Evolutionary conservation across 1,284 basidiomycete species (phyloP), one percentile per base, ranked within the genome.

Genomic region (Apiotrichum mycotoxinovorans): DNA sequence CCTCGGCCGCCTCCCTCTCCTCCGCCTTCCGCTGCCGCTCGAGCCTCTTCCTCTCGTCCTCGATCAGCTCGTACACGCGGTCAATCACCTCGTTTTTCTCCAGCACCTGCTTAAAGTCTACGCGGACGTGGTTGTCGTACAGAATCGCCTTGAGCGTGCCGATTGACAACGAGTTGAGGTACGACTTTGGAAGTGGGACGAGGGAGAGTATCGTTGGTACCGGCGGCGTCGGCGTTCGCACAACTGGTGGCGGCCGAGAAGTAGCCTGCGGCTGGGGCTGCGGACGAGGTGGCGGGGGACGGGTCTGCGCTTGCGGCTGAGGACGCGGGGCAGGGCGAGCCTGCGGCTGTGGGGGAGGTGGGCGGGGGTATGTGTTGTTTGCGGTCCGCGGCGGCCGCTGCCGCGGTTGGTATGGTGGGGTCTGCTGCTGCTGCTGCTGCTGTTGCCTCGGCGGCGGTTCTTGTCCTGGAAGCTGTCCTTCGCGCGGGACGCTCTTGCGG

Each of bases 131-230:
- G 62, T 77, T 77, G 54, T 84, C 83, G 69, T 84, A 88, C 25
- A 92, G 75, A n/a, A 91, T 82, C 5, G 81, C 81, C 71, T 91
- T 91, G 51, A 92, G 80, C 27, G 81, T 79, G 18, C 83, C 79
- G 52, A 91, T 83, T 12, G 85, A 83, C 20, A 91, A 77, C 2
- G 80, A 75, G 1, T 79, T 71, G n/a, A 91, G 74, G 23, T 81
- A 79, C 10, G 81, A 81, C 4, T 79, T 73, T 0, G 82, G 75
- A 78, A 89, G 84, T 0, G 79, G 76, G 2, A 91, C 79, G 4
- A 92, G 80, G 40, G 84, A 80, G 46, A 87, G 83, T 18, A 90
- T 79, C 5, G 81, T 78, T 0, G 85, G 84, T 7, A 79, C 73
- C 1, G 77, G 77, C 11, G 67, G 56, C 15, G 56, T 52, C 4